Evolutionary conservation across 495 filamentous ascomycete genomes (phyloP).

Genomic region (Daldinia loculata): DNA sequence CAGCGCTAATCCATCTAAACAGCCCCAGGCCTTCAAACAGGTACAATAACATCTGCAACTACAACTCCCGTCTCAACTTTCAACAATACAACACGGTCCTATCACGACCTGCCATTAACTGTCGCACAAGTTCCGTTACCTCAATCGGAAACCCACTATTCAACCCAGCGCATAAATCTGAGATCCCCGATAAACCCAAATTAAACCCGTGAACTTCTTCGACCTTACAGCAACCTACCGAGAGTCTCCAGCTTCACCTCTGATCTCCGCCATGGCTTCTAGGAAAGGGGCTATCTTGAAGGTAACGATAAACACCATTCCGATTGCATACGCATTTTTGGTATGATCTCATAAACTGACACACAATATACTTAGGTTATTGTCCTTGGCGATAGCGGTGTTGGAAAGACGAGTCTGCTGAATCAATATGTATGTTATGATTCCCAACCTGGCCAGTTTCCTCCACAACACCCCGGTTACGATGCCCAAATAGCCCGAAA

Average conservation of each 20-base stretch:
- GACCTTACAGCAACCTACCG: background rate
- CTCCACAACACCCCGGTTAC: slow-evolving; percentile 6
- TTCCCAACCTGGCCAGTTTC: slow-evolving; percentile 7
- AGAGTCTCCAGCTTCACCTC: slow-evolving; percentile 24
- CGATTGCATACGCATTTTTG: background rate
- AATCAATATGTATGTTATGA: slow-evolving; percentile 94
- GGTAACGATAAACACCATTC: slow-evolving; percentile 59
- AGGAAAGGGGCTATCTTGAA: slow-evolving; percentile 98
- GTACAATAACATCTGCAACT: slow-evolving; percentile 16
- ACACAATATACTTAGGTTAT: slow-evolving; percentile 74
- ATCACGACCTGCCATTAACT: slow-evolving; percentile 6
- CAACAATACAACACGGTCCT: slow-evolving; percentile 25
- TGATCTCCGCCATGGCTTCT: slow-evolving; percentile 73
- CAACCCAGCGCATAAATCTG: slow-evolving; percentile 5
- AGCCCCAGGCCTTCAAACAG: slow-evolving; percentile 23
- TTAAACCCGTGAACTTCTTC: background rate
- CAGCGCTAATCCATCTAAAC: slow-evolving; percentile 15
- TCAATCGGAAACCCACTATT: background rate
- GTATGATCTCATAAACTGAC: slow-evolving; percentile 8
- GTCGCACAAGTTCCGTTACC: slow-evolving; percentile 3
- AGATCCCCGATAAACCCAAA: background rate
- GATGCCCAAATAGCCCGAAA: slow-evolving; percentile 1
- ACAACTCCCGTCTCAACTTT: slow-evolving; percentile 8
- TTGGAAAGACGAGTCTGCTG: slow-evolving; percentile 99
- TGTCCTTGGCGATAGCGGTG: slow-evolving; percentile 96